Base-by-base conservation (phyloP, 345 rosid genomes). In the Laguncularia racemosa region DNA sequence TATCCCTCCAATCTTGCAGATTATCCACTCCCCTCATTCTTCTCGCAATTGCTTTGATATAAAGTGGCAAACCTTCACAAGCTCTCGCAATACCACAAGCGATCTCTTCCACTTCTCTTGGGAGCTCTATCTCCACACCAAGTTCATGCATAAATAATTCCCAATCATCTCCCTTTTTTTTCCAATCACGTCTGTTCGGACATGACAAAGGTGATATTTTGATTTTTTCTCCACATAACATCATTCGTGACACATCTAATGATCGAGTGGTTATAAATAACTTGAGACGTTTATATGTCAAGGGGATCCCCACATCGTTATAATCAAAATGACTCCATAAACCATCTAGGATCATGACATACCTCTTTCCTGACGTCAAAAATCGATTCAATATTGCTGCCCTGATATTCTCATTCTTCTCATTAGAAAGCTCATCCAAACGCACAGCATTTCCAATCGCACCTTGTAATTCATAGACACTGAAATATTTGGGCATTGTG, bases 61-160 rank as follows among this genome's bases (percentile, higher is more conserved):
- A 65, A 0, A 60, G 62, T 0, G 78, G 78, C 6, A 76, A 20
- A 12, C 78, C 61, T 1, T 3, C 67, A 55, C 82, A 71, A 33
- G 9, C 9, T 1, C 9, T 33, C 40, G 6, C 40, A 33, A 33
- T 33, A 50, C 60, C 50, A 4, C 43, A 4, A 0, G 28, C 67
- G 21, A 75, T 55, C 38, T 0, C 61, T 66, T 14, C 50, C 45
- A 16, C 59, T 15, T 45, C 47, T 11, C 14, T 23, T n/a, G 51
- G 45, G 17, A 48, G 20, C 53, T 7, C 45, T 16, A 0, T 14
- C 12, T 13, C 33, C 62, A 28, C 19, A 6, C 4, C 15, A 57
- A 46, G 60, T 46, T 44, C 49, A 26, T 20, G 13, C 7, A 20
- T 4, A 56, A 56, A 56, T 14, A 56, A 44, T 0, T 85, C 16